Percentiles rank a stretch among this genome's conserved stretches.
Evolutionary conservation across 768 basidiomycete genomes (phyloP).

Genomic region (Rhizopogon rudus): DNA sequence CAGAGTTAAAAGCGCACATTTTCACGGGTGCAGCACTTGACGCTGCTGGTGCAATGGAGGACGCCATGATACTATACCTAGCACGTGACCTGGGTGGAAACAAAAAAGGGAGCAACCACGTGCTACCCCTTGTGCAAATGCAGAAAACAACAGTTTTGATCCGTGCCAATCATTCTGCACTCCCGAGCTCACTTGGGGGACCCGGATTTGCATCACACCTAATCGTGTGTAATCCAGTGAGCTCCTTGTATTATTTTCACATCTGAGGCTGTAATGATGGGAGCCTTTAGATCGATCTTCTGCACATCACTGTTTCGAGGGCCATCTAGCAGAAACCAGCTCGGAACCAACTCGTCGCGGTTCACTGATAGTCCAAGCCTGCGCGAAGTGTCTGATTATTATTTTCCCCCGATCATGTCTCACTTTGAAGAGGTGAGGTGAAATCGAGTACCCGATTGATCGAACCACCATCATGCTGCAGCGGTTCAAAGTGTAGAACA

Average conservation of each 20-base stretch:
- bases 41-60: slow-evolving; percentile 10
- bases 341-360: not conserved
- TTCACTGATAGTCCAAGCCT: not conserved
- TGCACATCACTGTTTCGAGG: not conserved
- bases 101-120: not conserved
- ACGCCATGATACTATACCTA: slow-evolving; percentile 14
- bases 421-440: not conserved
- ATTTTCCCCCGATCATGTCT: not conserved
- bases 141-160: too few species aligned
- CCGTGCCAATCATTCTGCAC: too few species aligned
- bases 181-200: not conserved
- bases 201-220: not conserved
- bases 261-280: not conserved
- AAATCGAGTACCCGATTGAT: not conserved
- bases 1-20: slow-evolving; percentile 20
- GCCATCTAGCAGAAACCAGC: not conserved
- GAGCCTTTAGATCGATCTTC: not conserved
- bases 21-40: slow-evolving; percentile 17
- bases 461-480: not conserved
- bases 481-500: not conserved
- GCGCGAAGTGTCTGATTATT: too few species aligned
- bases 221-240: not conserved
- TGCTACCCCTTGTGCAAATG: not conserved
- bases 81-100: slow-evolving; percentile 5
- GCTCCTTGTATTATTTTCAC: not conserved